Evolutionary conservation across 345 rosid species (phyloP).

Genomic region (Heritiera littoralis): DNA sequence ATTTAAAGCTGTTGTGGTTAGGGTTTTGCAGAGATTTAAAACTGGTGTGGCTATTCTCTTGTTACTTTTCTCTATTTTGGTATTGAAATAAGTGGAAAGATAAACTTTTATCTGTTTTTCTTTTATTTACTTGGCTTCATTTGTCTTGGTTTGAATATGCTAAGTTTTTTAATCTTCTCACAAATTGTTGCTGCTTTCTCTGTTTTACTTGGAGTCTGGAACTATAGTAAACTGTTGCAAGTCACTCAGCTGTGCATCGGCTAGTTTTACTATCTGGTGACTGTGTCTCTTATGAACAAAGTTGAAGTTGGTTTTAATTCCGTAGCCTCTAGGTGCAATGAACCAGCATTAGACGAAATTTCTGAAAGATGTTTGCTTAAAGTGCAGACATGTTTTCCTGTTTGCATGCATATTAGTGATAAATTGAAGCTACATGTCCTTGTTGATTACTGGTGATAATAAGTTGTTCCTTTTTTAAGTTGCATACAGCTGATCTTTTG

Average conservation of each 20-base stretch:
- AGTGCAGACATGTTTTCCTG: background rate
- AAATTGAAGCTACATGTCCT: background rate
- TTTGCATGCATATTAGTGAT: background rate
- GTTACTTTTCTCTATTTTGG: background rate
- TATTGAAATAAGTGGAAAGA: background rate
- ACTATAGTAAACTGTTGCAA: background rate
- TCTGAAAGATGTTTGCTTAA: background rate
- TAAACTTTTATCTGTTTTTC: background rate
- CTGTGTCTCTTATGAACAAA: background rate
- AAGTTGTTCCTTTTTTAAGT: background rate
- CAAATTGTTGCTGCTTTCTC: background rate
- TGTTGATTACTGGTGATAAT: background rate
- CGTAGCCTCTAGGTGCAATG: background rate
- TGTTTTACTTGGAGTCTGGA: background rate
- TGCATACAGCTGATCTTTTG: background rate
- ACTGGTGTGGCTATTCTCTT: background rate
- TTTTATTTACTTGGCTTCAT: constrained; percentile 7
- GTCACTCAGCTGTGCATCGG: background rate
- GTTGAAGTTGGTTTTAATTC: background rate
- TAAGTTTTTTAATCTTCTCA: background rate
- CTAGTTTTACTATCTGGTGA: background rate
- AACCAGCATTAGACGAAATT: background rate
- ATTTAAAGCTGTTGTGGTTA: background rate
- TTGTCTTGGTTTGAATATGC: background rate
- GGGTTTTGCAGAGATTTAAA: background rate